A percentile compares a stretch with the other conserved stretches of the same genome.
Evolutionary conservation across 73 alveolate species (phyloP).

Genomic region (Diophrys sp.): DNA sequence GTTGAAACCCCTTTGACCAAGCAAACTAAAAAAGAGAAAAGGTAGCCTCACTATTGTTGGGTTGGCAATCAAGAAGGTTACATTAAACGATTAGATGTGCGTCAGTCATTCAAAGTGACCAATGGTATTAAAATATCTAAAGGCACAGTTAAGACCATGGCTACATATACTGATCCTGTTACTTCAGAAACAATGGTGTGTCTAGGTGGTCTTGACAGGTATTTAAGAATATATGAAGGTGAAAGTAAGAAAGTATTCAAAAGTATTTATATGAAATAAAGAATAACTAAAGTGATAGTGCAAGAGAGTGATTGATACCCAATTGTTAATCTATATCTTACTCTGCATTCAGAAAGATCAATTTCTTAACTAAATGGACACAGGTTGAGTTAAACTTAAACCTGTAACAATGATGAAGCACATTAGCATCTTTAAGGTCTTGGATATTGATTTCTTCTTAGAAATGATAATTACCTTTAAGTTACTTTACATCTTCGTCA

Average conservation of each 20-base stretch:
- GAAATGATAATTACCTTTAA: no score
- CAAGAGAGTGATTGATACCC: no score
- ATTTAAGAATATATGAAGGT: slow-evolving; percentile 38
- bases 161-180: slow-evolving; percentile 27
- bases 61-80: slow-evolving; percentile 55
- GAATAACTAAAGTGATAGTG: slow-evolving; percentile 22
- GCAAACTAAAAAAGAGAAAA: slow-evolving; percentile 5
- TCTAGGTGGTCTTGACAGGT: slow-evolving; percentile 67
- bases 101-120: slow-evolving; percentile 32
- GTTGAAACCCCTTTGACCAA: slow-evolving; percentile 1
- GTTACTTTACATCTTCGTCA: no score
- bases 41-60: slow-evolving; percentile 2
- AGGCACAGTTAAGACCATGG: slow-evolving; percentile 43
- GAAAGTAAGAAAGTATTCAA: slow-evolving; percentile 7
- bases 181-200: no score
- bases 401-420: no score
- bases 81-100: slow-evolving; percentile 31
- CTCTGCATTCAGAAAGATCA: no score
- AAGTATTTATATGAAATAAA: slow-evolving; percentile 40
- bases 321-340: no score
- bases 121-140: slow-evolving; percentile 33
- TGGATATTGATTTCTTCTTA: no score
- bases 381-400: no score
- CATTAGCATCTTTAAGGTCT: no score
- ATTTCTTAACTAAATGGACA: no score